A percentile compares a stretch with the other conserved stretches of the same genome.
phyloP scores from a whole-genome alignment of 129 eudicot genomes.

The Flaveria brownii region DNA sequence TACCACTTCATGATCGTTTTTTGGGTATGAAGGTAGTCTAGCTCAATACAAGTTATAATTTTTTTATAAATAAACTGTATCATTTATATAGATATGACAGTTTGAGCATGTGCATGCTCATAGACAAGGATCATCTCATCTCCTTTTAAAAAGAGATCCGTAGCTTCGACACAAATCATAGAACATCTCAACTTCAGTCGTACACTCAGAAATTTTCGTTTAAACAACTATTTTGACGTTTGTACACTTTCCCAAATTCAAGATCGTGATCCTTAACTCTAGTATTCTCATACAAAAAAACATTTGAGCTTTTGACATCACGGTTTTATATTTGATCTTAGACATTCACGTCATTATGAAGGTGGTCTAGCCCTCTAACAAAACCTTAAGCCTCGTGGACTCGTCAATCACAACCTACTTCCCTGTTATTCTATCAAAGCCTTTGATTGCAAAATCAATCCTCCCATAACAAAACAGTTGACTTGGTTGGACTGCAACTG shows the following conservation, averaged over 20 bases:
- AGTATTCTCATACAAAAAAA: neutral
- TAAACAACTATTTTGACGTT: neutral
- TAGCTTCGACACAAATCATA: neutral
- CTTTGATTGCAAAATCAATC: neutral
- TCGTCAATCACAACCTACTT: too few relatives aligned
- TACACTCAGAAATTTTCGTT: neutral
- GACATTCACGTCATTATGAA: neutral
- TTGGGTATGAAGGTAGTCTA: slow-evolving; percentile 3
- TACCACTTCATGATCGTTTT: neutral
- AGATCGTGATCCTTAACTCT: neutral
- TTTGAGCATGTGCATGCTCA: neutral
- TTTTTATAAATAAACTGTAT: too few relatives aligned
- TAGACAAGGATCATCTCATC: slow-evolving; percentile 6
- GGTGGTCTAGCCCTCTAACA: slow-evolving; percentile 9
- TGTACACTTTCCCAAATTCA: slow-evolving; percentile 20
- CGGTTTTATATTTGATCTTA: neutral
- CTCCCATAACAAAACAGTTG: neutral
- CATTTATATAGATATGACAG: too few relatives aligned
- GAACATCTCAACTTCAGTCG: neutral
- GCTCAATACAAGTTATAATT: neutral
- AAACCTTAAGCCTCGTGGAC: neutral
- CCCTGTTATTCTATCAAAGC: neutral
- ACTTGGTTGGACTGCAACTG: neutral
- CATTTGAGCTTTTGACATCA: slow-evolving; percentile 7
- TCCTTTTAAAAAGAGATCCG: too few relatives aligned